Percentiles rank a stretch among this genome's conserved stretches.
These are phyloP conservation scores for Trichophyton benhamiae DNA, from an alignment of 2,329 filamentous ascomycete genomes.

Conservation along the genomic window DNA sequence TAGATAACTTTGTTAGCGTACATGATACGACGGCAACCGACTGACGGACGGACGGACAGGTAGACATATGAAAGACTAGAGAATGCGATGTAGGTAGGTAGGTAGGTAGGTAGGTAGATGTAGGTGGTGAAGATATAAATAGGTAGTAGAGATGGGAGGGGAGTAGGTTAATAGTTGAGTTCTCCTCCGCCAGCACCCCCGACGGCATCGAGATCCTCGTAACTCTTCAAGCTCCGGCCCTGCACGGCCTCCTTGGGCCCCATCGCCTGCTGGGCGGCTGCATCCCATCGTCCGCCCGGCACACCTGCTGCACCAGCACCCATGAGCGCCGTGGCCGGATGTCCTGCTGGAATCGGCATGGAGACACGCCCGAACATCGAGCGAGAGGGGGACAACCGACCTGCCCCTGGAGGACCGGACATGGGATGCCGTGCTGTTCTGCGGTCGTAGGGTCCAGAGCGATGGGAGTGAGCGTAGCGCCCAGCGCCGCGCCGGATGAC, in stretches of 20 bases:
- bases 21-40: too few relatives aligned
- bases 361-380: slow-evolving; percentile 22
- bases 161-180: slow-evolving; percentile 63
- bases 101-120: background rate
- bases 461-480: slow-evolving; percentile 42
- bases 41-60: too few relatives aligned
- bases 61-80: too few relatives aligned
- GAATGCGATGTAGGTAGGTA: too few relatives aligned
- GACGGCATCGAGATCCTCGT: slow-evolving; percentile 89
- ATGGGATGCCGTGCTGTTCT: slow-evolving; percentile 32
- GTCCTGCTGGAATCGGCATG: slow-evolving; percentile 24
- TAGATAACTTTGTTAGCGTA: too few relatives aligned
- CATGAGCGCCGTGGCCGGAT: slow-evolving; percentile 29
- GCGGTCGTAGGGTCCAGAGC: slow-evolving; percentile 63
- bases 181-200: slow-evolving; percentile 64
- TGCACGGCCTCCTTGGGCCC: slow-evolving; percentile 86
- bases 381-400: slow-evolving; percentile 37
- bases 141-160: background rate
- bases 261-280: slow-evolving; percentile 58
- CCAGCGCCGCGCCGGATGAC: slow-evolving; percentile 57
- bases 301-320: slow-evolving; percentile 35
- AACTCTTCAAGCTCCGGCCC: slow-evolving; percentile 86
- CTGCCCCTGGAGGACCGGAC: slow-evolving; percentile 15
- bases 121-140: background rate
- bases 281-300: slow-evolving; percentile 59